phyloP scores from a whole-genome alignment of 306 rosid species.

The Chamaecrista fasciculata region DNA sequence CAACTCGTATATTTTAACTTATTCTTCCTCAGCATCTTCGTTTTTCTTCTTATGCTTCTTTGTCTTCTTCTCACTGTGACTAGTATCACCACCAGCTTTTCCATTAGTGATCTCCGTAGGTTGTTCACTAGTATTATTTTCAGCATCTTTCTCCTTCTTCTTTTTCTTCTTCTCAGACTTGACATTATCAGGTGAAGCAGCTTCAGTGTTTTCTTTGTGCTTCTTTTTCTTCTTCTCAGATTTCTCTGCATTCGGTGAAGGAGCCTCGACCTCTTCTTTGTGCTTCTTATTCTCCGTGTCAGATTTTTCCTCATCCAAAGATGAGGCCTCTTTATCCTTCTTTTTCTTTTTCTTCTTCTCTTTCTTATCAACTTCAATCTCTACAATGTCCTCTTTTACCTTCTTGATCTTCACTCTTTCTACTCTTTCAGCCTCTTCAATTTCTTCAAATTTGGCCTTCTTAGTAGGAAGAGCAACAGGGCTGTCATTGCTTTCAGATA shows the following conservation, averaged over 20 bases:
- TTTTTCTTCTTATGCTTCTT: conserved; percentile 42
- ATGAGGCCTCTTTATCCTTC: conserved; percentile 46
- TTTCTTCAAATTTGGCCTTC: conserved; percentile 48
- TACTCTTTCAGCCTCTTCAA: conserved; percentile 26
- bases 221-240: conserved; percentile 73
- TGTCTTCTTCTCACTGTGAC: conserved; percentile 56
- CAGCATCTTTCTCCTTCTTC: conserved; percentile 57
- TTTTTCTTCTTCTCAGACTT: conserved; percentile 70
- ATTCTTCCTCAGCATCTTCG: conserved; percentile 51
- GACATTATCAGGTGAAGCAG: conserved; percentile 40
- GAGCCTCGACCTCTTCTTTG: conserved; percentile 41
- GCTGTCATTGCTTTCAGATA: conserved; percentile 39
- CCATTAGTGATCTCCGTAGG: neutral
- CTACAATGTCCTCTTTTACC: conserved; percentile 25
- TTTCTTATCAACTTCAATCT: conserved; percentile 44
- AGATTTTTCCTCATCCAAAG: conserved; percentile 42
- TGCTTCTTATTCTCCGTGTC: conserved; percentile 54
- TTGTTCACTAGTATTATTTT: conserved; percentile 27
- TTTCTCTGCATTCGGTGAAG: conserved; percentile 46
- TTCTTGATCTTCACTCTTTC: conserved; percentile 31
- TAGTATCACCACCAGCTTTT: conserved; percentile 37
- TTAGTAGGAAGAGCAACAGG: conserved; percentile 40
- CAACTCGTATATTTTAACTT: conserved; percentile 1
- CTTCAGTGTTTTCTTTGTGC: conserved; percentile 46
- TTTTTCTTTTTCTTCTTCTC: conserved; percentile 62